These are phyloP conservation scores for Corylus americana DNA, from an alignment of 306 rosid species.

Conservation along the genomic window DNA sequence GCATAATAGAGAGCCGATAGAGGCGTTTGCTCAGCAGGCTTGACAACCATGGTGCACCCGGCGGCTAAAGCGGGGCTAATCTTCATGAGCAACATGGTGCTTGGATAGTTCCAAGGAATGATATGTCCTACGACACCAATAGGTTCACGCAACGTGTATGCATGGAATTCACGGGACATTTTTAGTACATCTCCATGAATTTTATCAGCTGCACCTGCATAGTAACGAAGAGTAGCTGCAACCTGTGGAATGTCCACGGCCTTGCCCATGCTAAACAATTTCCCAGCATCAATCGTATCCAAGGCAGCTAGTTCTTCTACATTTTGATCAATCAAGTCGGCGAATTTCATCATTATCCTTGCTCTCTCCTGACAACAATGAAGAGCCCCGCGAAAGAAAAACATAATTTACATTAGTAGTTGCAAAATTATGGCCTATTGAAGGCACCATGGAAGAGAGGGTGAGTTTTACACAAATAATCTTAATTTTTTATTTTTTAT, in stretches of 20 bases:
- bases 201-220: conserved; percentile 93
- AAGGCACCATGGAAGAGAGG: too few relatives aligned
- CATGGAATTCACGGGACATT: conserved; percentile 48
- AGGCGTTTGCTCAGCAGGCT: conserved; percentile 93
- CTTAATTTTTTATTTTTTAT: too few relatives aligned
- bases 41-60: conserved; percentile 82
- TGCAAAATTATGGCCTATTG: background rate
- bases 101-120: conserved; percentile 85
- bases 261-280: conserved; percentile 44
- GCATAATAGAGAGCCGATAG: conserved; percentile 80
- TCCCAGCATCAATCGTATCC: conserved; percentile 74
- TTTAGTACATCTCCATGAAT: conserved; percentile 74
- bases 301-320: conserved; percentile 66
- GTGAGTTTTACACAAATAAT: too few relatives aligned
- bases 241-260: conserved; percentile 49
- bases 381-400: background rate
- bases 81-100: conserved; percentile 51
- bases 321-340: conserved; percentile 60
- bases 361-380: conserved; percentile 56
- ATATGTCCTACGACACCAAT: conserved; percentile 83
- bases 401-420: background rate
- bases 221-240: conserved; percentile 51
- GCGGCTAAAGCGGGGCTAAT: conserved; percentile 75
- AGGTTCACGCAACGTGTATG: conserved; percentile 71
- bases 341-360: conserved; percentile 57